Evolutionary conservation across 306 rosid genomes (phyloP), one percentile per base, ranked within the genome.

Genomic region (Glycine tomentella): DNA sequence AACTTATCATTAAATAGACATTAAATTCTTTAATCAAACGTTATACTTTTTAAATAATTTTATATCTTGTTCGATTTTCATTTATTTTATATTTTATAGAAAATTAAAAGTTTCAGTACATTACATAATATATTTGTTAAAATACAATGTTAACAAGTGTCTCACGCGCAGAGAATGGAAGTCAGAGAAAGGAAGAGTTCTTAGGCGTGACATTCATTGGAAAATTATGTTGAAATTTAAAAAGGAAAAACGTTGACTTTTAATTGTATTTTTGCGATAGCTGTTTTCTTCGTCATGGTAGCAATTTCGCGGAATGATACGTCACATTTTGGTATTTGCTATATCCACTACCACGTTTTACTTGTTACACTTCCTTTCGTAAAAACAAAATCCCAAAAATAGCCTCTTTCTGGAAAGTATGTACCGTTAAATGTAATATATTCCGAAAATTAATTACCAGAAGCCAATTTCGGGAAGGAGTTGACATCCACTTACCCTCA

Each of bases 171-270:
- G 62, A 45, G n/a, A 53, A 81, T 74, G 5, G 74, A 44, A 65
- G 69, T 64, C 70, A 49, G 38, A 80, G 44, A 38, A 38, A 38
- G 13, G 13, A 11, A 11, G 72, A 75, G 53, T 45, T 66, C 36
- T 10, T 44, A 74, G 72, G 57, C 77, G 81, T 75, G 58, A 68
- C 77, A 73, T 9, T 46, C 65, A 12, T n/a, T 61, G 59, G 69
- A 46, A 46, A 53, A 46, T 55, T 9, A 5, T 55, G 7, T 34
- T n/a, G 67, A 81, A 50, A 53, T 74, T 65, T 74, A 44, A 25
- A 64, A 81, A 10, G 52, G 31, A 7, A 7, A 33, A 42, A 31
- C 33, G 56, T 74, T 74, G 84, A 74, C 80, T 74, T 81, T 53
- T 3, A 14, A 34, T 11, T 53, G 2, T 40, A 5, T 31, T 38